These are phyloP conservation scores for Nicotiana tomentosiformis DNA, from an alignment of 257 asterid species.

Conservation along the genomic window DNA sequence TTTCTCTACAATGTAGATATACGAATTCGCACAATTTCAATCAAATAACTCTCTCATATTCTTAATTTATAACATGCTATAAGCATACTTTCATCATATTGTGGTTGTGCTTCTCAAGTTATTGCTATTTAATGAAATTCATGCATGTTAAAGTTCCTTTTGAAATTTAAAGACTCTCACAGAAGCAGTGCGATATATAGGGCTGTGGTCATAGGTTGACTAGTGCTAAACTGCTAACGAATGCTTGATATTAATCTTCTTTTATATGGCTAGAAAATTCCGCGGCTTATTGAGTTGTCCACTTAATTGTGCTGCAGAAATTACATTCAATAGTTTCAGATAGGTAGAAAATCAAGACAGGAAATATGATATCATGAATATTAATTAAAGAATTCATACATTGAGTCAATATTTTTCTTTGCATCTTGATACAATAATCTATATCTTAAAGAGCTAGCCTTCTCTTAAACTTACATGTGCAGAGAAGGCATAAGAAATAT, in stretches of 20 bases:
- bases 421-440: background rate
- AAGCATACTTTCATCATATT: background rate
- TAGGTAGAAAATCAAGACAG: background rate
- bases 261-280: background rate
- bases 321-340: background rate
- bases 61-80: background rate
- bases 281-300: background rate
- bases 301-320: background rate
- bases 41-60: background rate
- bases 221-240: background rate
- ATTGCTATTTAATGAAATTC: background rate
- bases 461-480: constrained; percentile 32
- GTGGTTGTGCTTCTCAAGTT: background rate
- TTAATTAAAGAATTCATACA: constrained; percentile 2
- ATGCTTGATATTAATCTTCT: background rate
- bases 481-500: constrained; percentile 28
- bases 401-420: background rate
- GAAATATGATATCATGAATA: background rate
- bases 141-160: background rate
- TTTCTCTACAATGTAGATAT: background rate
- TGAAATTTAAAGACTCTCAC: background rate
- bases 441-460: constrained; percentile 11
- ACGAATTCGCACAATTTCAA: background rate
- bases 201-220: background rate
- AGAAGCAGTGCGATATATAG: background rate